A percentile compares a stretch with the other conserved stretches of the same genome.
These are phyloP conservation scores for Orbilia quercus DNA, from an alignment of 2,329 filamentous ascomycete genomes.

Conservation along the genomic window DNA sequence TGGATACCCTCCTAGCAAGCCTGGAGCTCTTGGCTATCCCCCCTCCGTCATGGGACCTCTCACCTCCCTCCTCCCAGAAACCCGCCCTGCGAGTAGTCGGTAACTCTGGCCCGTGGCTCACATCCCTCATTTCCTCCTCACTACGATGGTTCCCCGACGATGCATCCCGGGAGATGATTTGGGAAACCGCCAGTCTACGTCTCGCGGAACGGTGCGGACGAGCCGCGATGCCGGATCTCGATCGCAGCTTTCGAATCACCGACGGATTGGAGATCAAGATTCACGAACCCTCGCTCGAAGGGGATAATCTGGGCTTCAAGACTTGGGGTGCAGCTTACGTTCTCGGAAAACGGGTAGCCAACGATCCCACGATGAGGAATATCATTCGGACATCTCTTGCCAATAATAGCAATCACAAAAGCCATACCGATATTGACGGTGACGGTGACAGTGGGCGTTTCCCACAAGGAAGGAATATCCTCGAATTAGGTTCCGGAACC, in stretches of 20 bases:
- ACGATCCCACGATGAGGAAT: constrained; percentile 54
- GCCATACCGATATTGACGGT: too few species aligned
- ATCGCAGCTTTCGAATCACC: constrained; percentile 71
- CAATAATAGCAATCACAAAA: background rate
- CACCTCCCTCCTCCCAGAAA: constrained; percentile 63
- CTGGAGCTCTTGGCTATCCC: constrained; percentile 75
- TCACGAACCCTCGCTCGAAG: constrained; percentile 86
- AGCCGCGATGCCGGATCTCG: constrained; percentile 73
- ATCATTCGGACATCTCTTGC: constrained; percentile 12
- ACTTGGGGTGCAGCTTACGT: constrained; percentile 95
- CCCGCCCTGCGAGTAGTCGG: constrained; percentile 66
- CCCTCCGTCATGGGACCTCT: constrained; percentile 75
- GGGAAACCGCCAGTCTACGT: constrained; percentile 81
- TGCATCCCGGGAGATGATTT: constrained; percentile 74
- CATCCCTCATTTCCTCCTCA: constrained; percentile 74
- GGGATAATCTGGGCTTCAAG: constrained; percentile 89
- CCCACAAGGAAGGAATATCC: constrained; percentile 55
- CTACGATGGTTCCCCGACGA: constrained; percentile 77
- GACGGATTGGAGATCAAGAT: constrained; percentile 70
- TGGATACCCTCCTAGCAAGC: constrained; percentile 71
- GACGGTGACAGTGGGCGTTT: background rate
- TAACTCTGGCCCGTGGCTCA: constrained; percentile 73
- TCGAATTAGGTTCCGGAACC: constrained; percentile 91
- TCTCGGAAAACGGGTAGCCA: constrained; percentile 76
- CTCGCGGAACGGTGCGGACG: constrained; percentile 88